Evolutionary conservation across 2,329 filamentous ascomycete species (phyloP).

Genomic region (Aphanoascus verrucosus): DNA sequence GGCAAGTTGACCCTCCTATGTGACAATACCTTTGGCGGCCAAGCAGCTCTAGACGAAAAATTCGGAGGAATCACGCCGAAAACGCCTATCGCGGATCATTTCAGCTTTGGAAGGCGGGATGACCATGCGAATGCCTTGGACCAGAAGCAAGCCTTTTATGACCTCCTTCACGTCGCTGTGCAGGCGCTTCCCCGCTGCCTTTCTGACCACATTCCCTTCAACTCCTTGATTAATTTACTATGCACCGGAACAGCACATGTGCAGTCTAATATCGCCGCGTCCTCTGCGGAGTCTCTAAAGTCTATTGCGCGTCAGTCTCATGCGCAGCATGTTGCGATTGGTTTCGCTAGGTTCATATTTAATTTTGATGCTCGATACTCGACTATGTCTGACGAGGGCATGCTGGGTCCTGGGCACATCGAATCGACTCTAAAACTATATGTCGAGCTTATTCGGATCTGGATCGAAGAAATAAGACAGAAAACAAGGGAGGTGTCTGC

Average conservation of each 20-base stretch:
- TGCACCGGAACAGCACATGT: slow-evolving; percentile 96
- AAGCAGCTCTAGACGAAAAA: slow-evolving; percentile 90
- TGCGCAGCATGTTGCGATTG: slow-evolving; percentile 90
- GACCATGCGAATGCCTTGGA: slow-evolving; percentile 63
- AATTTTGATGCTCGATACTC: slow-evolving; percentile 96
- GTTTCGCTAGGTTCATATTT: slow-evolving; percentile 95
- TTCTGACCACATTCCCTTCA: slow-evolving; percentile 82
- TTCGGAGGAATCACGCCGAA: slow-evolving; percentile 80
- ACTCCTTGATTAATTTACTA: slow-evolving; percentile 82
- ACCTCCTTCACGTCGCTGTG: slow-evolving; percentile 86
- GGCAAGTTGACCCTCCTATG: slow-evolving; percentile 94
- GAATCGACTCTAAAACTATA: slow-evolving; percentile 89
- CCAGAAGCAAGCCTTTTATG: slow-evolving; percentile 89
- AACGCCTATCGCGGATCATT: slow-evolving; percentile 88
- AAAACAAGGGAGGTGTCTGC: slow-evolving; percentile 65
- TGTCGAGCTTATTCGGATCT: slow-evolving; percentile 85
- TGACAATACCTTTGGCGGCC: slow-evolving; percentile 92
- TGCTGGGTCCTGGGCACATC: slow-evolving; percentile 88
- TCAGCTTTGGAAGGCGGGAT: slow-evolving; percentile 77
- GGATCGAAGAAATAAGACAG: slow-evolving; percentile 91
- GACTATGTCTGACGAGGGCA: slow-evolving; percentile 94
- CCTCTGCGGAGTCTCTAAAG: slow-evolving; percentile 85
- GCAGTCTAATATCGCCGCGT: slow-evolving; percentile 79
- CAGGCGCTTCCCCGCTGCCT: slow-evolving; percentile 91
- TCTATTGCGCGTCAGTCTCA: slow-evolving; percentile 89